These are phyloP conservation scores for Ulota crispa DNA, from an alignment of 225 moss, liverwort and hornwort genomes.

Conservation along the genomic window DNA sequence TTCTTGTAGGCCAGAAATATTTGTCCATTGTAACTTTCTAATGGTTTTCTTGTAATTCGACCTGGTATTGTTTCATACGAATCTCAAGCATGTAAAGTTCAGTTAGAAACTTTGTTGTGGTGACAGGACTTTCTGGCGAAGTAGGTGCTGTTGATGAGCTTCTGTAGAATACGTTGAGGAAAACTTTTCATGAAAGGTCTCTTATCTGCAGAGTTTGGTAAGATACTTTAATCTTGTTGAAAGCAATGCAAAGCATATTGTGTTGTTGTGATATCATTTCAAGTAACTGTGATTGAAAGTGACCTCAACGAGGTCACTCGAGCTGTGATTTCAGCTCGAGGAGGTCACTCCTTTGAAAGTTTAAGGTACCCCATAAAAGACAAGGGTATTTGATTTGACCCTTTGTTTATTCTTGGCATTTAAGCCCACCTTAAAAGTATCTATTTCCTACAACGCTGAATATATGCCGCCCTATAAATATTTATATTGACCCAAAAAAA, in stretches of 20 bases:
- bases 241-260: neutral
- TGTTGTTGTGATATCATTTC: neutral
- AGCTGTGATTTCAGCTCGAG: neutral
- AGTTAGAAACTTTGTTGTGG: neutral
- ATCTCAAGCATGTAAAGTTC: constrained; percentile 7
- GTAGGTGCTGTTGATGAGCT: neutral
- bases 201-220: neutral
- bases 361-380: too few species aligned
- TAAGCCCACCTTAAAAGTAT: too few species aligned
- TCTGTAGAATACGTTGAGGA: neutral
- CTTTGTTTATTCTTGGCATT: too few species aligned
- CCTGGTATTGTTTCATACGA: neutral
- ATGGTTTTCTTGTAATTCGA: constrained; percentile 7
- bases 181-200: neutral
- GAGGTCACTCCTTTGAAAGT: too few species aligned
- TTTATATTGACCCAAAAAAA: too few species aligned
- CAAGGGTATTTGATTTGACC: too few species aligned
- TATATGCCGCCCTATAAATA: too few species aligned
- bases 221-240: neutral
- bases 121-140: neutral
- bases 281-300: neutral
- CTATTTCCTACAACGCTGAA: too few species aligned
- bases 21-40: neutral
- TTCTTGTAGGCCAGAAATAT: constrained; percentile 6
- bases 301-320: too few species aligned